Percentiles rank a stretch among this genome's conserved stretches.
These are phyloP conservation scores for Prunus dulcis DNA, from an alignment of 306 rosid genomes.

Conservation along the genomic window DNA sequence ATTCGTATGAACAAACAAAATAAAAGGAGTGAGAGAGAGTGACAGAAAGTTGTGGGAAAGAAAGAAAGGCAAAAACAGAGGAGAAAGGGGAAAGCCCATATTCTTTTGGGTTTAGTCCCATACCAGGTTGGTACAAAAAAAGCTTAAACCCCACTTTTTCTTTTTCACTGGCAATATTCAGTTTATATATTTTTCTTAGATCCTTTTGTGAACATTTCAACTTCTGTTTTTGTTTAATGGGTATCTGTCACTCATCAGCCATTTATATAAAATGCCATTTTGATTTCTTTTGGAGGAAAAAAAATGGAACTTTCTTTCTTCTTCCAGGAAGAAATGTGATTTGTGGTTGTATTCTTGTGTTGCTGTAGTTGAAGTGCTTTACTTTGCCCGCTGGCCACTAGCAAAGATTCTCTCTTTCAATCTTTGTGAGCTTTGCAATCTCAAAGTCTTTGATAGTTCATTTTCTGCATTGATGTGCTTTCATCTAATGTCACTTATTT, in stretches of 20 bases:
- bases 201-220: conserved; percentile 26
- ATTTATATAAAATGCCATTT: conserved; percentile 14
- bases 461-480: conserved; percentile 46
- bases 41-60: conserved; percentile 51
- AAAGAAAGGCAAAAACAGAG: conserved; percentile 37
- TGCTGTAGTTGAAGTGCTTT: conserved; percentile 49
- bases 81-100: conserved; percentile 41
- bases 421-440: conserved; percentile 41
- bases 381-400: conserved; percentile 50
- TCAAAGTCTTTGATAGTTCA: conserved; percentile 34
- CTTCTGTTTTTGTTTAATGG: conserved; percentile 33
- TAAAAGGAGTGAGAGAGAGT: conserved; percentile 18
- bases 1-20: conserved; percentile 24
- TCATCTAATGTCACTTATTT: conserved; percentile 44
- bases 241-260: conserved; percentile 25
- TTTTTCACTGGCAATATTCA: conserved; percentile 33
- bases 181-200: neutral
- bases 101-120: conserved; percentile 54
- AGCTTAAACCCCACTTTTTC: conserved; percentile 43
- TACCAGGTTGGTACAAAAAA: conserved; percentile 49
- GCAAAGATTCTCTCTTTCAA: conserved; percentile 57
- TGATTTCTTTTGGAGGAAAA: conserved; percentile 13
- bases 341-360: conserved; percentile 43
- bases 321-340: neutral
- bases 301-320: too few species aligned